phyloP scores from a whole-genome alignment of 108 stramenopile genomes.

The Skeletonema menzelii region DNA sequence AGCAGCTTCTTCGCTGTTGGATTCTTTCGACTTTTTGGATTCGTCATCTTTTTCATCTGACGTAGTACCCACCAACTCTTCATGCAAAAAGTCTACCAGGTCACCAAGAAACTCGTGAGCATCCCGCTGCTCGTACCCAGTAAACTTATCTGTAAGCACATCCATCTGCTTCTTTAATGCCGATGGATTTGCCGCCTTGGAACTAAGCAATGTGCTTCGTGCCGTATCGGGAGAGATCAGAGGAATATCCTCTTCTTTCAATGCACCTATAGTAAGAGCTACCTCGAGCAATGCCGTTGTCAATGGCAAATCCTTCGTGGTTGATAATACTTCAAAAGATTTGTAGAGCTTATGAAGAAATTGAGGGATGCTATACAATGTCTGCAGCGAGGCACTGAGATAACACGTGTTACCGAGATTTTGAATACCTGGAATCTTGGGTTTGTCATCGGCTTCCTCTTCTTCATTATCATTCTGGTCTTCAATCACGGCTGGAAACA shows the following conservation, averaged over 20 bases:
- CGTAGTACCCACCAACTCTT: constrained; percentile 50
- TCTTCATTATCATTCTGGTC: constrained; percentile 13
- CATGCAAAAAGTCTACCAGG: constrained; percentile 72
- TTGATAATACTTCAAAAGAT: constrained; percentile 1
- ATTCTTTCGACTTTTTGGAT: neutral
- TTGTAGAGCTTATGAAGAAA: constrained; percentile 40
- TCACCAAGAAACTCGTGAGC: constrained; percentile 81
- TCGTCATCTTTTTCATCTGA: constrained; percentile 14
- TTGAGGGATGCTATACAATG: constrained; percentile 53
- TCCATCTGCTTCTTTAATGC: constrained; percentile 69
- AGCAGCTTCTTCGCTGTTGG: neutral
- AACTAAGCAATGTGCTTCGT: constrained; percentile 10
- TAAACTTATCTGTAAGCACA: constrained; percentile 59
- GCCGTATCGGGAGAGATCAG: constrained; percentile 10
- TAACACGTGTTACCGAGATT: constrained; percentile 90
- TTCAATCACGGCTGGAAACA: neutral
- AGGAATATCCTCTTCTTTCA: constrained; percentile 15
- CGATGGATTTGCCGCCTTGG: constrained; percentile 40
- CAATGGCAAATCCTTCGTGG: constrained; percentile 35
- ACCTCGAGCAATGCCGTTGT: constrained; percentile 38
- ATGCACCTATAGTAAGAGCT: constrained; percentile 36
- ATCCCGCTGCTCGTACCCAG: constrained; percentile 74
- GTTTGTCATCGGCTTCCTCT: neutral
- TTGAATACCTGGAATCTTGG: constrained; percentile 42
- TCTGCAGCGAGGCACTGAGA: constrained; percentile 77